A percentile compares a stretch with the other conserved stretches of the same genome.
These are phyloP conservation scores for Dioscorea alata DNA, from an alignment of 106 monocot species.

Conservation along the genomic window DNA sequence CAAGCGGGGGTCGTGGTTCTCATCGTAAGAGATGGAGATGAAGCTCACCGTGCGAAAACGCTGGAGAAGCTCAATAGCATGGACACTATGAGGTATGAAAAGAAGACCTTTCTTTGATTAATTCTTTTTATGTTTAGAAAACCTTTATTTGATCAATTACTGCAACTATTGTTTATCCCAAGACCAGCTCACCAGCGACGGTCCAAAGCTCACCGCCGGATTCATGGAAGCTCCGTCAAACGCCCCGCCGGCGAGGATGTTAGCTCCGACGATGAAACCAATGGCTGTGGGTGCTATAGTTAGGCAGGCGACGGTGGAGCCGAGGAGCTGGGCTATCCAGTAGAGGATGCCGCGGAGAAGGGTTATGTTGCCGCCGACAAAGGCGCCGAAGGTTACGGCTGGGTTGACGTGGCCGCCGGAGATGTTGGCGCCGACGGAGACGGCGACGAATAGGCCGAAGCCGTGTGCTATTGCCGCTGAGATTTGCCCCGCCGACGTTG, in stretches of 20 bases:
- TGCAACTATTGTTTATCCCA: slow-evolving; percentile 3
- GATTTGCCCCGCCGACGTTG: background rate
- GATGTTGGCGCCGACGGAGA: slow-evolving; percentile 6
- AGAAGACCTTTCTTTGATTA: too few relatives aligned
- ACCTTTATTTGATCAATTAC: too few relatives aligned
- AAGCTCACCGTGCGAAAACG: too few relatives aligned
- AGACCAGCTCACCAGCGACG: slow-evolving; percentile 4
- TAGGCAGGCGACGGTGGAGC: slow-evolving; percentile 5
- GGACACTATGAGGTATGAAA: too few relatives aligned
- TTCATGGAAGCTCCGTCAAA: slow-evolving; percentile 10
- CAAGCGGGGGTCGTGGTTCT: too few relatives aligned
- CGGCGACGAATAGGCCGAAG: slow-evolving; percentile 9
- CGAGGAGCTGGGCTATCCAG: slow-evolving; percentile 16
- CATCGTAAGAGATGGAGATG: too few relatives aligned
- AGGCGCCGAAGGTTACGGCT: slow-evolving; percentile 11
- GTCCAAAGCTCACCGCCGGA: slow-evolving; percentile 3
- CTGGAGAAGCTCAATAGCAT: too few relatives aligned
- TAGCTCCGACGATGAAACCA: slow-evolving; percentile 10
- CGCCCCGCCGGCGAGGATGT: slow-evolving; percentile 11
- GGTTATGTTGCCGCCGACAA: slow-evolving; percentile 13
- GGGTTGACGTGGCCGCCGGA: slow-evolving; percentile 12
- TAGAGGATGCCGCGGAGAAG: slow-evolving; percentile 16
- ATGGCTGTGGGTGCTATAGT: slow-evolving; percentile 3
- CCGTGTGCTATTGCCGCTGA: slow-evolving; percentile 1
- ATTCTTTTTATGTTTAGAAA: too few relatives aligned